Conservation (phyloP, 2,329 filamentous ascomycete genomes). For the Emericellopsis atlantica region DNA sequence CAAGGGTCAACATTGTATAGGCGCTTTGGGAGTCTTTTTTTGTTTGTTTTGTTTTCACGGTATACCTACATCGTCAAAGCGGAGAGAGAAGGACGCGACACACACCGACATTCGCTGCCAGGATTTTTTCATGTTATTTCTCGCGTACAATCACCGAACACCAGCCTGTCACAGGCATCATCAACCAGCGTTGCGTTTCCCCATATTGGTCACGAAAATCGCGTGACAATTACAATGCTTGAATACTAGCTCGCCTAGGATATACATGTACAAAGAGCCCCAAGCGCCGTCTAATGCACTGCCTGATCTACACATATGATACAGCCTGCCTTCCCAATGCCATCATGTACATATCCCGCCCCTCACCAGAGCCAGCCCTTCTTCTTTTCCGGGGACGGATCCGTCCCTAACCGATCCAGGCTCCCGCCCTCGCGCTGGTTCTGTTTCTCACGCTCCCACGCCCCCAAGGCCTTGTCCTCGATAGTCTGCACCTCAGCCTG, state of each 20-base stretch:
- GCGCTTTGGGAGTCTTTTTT: no score
- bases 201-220: neutral
- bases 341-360: neutral
- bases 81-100: no score
- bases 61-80: no score
- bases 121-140: neutral
- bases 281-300: constrained; percentile 31
- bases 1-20: no score
- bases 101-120: no score
- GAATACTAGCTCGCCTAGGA: neutral
- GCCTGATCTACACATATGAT: constrained; percentile 29
- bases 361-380: constrained; percentile 31
- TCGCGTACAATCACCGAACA: no score
- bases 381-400: constrained; percentile 27
- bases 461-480: constrained; percentile 25
- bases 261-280: constrained; percentile 17
- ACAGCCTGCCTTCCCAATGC: constrained; percentile 11
- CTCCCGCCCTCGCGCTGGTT: constrained; percentile 37
- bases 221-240: neutral
- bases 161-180: no score
- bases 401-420: constrained; percentile 34
- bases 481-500: constrained; percentile 7
- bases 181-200: no score
- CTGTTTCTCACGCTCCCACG: constrained; percentile 35
- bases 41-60: no score